These are phyloP conservation scores for Alternaria brassicicola DNA, from an alignment of 2,329 filamentous ascomycete species.

Conservation along the genomic window DNA sequence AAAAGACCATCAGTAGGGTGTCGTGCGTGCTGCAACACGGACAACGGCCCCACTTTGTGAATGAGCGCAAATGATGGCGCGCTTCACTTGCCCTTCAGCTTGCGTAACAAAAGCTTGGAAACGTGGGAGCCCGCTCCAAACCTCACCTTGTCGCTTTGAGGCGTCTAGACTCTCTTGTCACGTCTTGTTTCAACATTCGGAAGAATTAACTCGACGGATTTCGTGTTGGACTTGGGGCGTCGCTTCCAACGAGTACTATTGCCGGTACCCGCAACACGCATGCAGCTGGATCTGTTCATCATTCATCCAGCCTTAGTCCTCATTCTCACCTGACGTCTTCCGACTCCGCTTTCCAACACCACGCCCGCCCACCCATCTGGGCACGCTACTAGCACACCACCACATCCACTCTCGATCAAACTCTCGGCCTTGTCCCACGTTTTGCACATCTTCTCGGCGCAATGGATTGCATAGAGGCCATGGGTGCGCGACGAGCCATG, in stretches of 20 bases:
- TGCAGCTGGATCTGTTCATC: conserved; percentile 8
- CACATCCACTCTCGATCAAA: background rate
- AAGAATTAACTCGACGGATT: background rate
- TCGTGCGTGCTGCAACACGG: conserved; percentile 10
- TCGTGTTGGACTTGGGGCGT: background rate
- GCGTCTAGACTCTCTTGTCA: background rate
- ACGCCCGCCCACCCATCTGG: background rate
- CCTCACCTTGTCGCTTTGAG: background rate
- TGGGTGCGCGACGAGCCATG: conserved; percentile 40
- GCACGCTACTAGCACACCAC: background rate
- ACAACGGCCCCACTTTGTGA: conserved; percentile 19
- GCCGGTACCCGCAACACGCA: conserved; percentile 9
- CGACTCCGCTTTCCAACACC: conserved; percentile 16
- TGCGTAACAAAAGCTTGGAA: conserved; percentile 13
- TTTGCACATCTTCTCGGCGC: background rate
- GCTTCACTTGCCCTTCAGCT: conserved; percentile 21
- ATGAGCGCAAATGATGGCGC: conserved; percentile 9
- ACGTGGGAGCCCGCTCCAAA: background rate
- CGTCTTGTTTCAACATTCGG: background rate
- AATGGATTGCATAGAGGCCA: conserved; percentile 25
- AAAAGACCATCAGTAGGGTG: background rate
- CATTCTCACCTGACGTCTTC: conserved; percentile 14
- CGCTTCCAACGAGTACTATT: background rate
- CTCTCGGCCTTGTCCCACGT: background rate
- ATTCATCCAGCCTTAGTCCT: conserved; percentile 1